Evolutionary conservation across 1,284 basidiomycete species (phyloP), one percentile per base, ranked within the genome.

Genomic region (Cutaneotrichosporon cavernicola): DNA sequence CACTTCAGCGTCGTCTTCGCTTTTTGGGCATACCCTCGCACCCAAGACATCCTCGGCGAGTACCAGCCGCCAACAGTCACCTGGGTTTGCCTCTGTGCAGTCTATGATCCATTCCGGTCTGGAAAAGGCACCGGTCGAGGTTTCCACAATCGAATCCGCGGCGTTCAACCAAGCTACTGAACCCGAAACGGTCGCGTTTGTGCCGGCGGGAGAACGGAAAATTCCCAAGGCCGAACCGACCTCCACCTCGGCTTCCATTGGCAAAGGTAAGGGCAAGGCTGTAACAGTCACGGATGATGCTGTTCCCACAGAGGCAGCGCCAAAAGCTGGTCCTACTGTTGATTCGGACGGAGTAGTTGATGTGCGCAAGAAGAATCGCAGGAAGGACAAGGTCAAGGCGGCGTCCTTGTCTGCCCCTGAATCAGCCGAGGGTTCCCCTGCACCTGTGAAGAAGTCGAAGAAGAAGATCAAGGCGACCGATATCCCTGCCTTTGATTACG

Each of bases 401-500:
- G 40, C 56, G 26, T 47, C 60, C 10, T 1, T 47, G 9, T 40
- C 63, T 22, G 43, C 49, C 6, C 16, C 47, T 30, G 46, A 40
- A 16, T 61, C 60, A 13, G 43, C 50, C 10, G 36, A 51, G 30
- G 43, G 26, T 5, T 18, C 56, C 6, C n/a, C 13, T 22, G 21
- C 53, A 13, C 53, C 32, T 5, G 26, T 10, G 10, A 47, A 31
- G 26, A 51, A 51, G 34, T 4, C 32, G 11, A 63, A 65, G 70
- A 72, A 67, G 65, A 78, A 68, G 69, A 63, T 63, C 34, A 73
- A 70, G 53, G 63, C 71, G 26, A 72, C 66, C 65, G 76, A 79
- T 32, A 79, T 82, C 51, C 85, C 84, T 55, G 82, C 82, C 46
- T 94, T 93, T 74, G 90, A 93, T 80, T 95, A 93, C 76, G 80